These are phyloP conservation scores for Sophora flavescens DNA, from an alignment of 306 rosid genomes.

Conservation along the genomic window DNA sequence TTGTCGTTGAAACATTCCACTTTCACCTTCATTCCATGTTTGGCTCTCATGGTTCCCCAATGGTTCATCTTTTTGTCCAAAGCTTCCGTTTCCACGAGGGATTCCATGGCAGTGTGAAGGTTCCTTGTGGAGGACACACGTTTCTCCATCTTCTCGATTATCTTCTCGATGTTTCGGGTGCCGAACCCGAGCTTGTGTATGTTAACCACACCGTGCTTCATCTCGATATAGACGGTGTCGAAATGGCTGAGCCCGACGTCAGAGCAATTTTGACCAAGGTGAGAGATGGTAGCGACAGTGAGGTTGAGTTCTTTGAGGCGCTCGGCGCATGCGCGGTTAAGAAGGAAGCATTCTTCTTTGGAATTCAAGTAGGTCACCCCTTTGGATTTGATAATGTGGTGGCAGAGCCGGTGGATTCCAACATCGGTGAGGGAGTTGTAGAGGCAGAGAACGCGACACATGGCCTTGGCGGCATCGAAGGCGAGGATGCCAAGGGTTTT, in stretches of 20 bases:
- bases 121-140: slow-evolving; percentile 46
- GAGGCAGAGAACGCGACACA: slow-evolving; percentile 69
- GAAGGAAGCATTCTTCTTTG: slow-evolving; percentile 58
- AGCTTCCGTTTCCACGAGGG: slow-evolving; percentile 53
- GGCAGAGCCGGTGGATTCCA: slow-evolving; percentile 52
- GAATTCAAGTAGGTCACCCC: slow-evolving; percentile 63
- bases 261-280: slow-evolving; percentile 53
- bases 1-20: slow-evolving; percentile 50
- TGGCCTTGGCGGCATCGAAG: slow-evolving; percentile 69
- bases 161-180: slow-evolving; percentile 16
- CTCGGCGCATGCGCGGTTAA: slow-evolving; percentile 71
- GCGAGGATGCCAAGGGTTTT: slow-evolving; percentile 64
- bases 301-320: slow-evolving; percentile 68
- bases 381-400: slow-evolving; percentile 46
- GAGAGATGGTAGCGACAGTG: slow-evolving; percentile 57
- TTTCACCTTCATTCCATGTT: slow-evolving; percentile 45
- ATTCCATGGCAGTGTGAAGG: slow-evolving; percentile 57
- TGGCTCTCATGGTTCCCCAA: slow-evolving; percentile 45
- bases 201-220: slow-evolving; percentile 46
- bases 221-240: slow-evolving; percentile 44
- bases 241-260: slow-evolving; percentile 41
- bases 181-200: slow-evolving; percentile 46
- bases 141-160: slow-evolving; percentile 61
- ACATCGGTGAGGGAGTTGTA: slow-evolving; percentile 65
- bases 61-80: slow-evolving; percentile 57